A percentile compares a stretch with the other conserved stretches of the same genome.
Conservation (phyloP, 2,329 filamentous ascomycete species). For the Akanthomyces uredinophilus region DNA sequence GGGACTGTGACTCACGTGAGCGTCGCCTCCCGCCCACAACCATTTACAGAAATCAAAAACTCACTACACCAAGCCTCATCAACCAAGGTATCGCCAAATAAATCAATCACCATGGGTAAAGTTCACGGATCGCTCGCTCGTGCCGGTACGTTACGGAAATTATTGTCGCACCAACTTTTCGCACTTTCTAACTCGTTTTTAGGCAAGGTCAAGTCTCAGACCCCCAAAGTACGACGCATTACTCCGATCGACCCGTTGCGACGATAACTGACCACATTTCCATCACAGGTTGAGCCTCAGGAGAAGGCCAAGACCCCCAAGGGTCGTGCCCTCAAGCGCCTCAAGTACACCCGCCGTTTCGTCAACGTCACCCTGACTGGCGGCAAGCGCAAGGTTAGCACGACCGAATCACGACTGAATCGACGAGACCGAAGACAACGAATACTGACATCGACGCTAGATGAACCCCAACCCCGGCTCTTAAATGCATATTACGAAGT, state of each 20-base stretch:
- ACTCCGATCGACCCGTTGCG: slow-evolving; percentile 20
- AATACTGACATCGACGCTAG: slow-evolving; percentile 33
- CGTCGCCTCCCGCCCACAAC: slow-evolving; percentile 31
- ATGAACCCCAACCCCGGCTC: slow-evolving; percentile 84
- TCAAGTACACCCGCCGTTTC: slow-evolving; percentile 95
- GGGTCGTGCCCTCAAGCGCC: slow-evolving; percentile 95
- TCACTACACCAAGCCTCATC: slow-evolving; percentile 26
- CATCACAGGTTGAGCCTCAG: slow-evolving; percentile 68
- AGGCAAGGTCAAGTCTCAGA: slow-evolving; percentile 98
- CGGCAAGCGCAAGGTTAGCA: slow-evolving; percentile 91
- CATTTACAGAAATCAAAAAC: slow-evolving; percentile 36
- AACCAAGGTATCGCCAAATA: slow-evolving; percentile 32
- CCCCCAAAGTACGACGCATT: slow-evolving; percentile 67
- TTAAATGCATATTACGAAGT: slow-evolving; percentile 38
- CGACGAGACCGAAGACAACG: not conserved
- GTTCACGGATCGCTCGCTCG: slow-evolving; percentile 91
- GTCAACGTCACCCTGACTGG: slow-evolving; percentile 96
- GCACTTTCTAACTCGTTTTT: slow-evolving; percentile 53
- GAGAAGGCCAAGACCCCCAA: slow-evolving; percentile 98
- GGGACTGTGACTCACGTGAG: slow-evolving; percentile 32
- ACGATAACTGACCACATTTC: slow-evolving; percentile 27
- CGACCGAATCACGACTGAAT: not conserved
- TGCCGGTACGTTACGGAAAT: slow-evolving; percentile 49
- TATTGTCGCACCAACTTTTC: slow-evolving; percentile 15
- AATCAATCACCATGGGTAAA: slow-evolving; percentile 71